Conservation (phyloP, 2,329 filamentous ascomycete genomes). For the Simplicillium aogashimaense region DNA sequence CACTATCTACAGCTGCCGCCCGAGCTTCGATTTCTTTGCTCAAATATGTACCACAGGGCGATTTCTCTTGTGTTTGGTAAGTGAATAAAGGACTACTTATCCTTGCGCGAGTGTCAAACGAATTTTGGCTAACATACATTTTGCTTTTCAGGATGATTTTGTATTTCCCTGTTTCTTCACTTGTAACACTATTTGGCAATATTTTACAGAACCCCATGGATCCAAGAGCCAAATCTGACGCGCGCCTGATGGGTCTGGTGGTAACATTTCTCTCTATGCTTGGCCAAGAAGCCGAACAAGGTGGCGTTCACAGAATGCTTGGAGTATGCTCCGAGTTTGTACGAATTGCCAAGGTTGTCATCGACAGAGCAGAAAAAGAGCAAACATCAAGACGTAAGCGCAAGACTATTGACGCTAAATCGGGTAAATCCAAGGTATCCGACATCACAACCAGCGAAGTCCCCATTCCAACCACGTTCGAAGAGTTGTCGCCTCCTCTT, state of each 20-base stretch:
- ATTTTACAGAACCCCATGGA: conserved; percentile 94
- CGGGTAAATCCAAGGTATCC: not conserved
- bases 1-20: conserved; percentile 85
- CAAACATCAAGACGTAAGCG: conserved; percentile 72
- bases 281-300: conserved; percentile 80
- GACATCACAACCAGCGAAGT: conserved; percentile 5
- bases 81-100: conserved; percentile 18
- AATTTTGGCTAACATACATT: not conserved
- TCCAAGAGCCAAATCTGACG: conserved; percentile 75
- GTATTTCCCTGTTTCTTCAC: conserved; percentile 91
- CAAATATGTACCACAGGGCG: conserved; percentile 92
- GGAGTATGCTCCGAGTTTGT: conserved; percentile 94
- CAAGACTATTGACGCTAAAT: conserved; percentile 39
- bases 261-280: conserved; percentile 87
- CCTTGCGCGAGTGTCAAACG: not conserved
- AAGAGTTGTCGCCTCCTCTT: conserved; percentile 17
- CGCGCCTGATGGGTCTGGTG: conserved; percentile 84
- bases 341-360: conserved; percentile 79
- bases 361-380: conserved; percentile 87
- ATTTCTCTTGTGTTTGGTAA: conserved; percentile 91
- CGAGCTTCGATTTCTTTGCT: conserved; percentile 87
- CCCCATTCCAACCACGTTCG: conserved; percentile 8
- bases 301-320: conserved; percentile 88
- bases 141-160: conserved; percentile 62
- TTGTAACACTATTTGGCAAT: conserved; percentile 93